Base-by-base conservation (phyloP, 2,329 filamentous ascomycete species). In the Coniochaeta sp. region DNA sequence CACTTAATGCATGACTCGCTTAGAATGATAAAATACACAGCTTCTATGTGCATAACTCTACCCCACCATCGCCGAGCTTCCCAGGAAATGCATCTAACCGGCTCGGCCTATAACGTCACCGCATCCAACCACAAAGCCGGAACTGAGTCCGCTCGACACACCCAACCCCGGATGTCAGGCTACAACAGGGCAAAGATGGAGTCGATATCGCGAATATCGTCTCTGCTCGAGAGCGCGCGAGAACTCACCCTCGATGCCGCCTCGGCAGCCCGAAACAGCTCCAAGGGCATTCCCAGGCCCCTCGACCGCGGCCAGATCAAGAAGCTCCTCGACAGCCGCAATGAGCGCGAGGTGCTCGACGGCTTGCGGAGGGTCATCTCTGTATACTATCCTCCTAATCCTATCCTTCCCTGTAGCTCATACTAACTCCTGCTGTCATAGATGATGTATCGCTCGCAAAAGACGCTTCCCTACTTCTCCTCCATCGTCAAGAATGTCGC, bases 171-270 rank as follows among this genome's bases (percentile, higher is more conserved):
- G 6, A 42, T 42, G 38, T 42, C 20, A 5, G 38, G 38, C 12
- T 42, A 42, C 10, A 42, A 12, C 3, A 42, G 38, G 38, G 38
- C 20, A 26, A 7, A 20, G 30, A 99, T 99, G 94, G 94, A 99
- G 81, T 95, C 92, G 20, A 91, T 97, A 66, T 91, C 92, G 58
- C 83, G 89, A 64, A 95, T 99, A 70, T 95, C 91, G 61, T 89
- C 84, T 67, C 82, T 97, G 72, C 85, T 99, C 69, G 94, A 97
- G 77, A 94, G 88, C 72, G 94, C 94, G 66, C 87, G 94, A 71
- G 94, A 97, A 72, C 85, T 99, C 66, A 99, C 94, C 52, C 84
- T 99, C 71, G 94, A 99, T 79, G 94, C 94, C 60, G 92, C 94
- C 62, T 89, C 91, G 69, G 89, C 91, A 61, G 91, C 91, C 60